Evolutionary conservation across 129 eudicot species (phyloP).

Genomic region (Apium graveolens): DNA sequence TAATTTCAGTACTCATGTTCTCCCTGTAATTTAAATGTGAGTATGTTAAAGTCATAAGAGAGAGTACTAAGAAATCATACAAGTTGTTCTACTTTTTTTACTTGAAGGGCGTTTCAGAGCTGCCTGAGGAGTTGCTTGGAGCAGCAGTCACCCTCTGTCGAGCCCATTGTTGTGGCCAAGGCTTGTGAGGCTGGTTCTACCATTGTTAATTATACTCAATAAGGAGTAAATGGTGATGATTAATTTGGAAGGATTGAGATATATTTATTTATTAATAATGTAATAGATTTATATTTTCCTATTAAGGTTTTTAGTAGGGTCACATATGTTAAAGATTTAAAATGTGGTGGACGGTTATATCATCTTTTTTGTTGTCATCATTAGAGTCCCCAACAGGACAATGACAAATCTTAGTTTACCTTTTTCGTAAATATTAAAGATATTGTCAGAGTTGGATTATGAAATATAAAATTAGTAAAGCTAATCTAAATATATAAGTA

Average conservation of each 20-base stretch:
- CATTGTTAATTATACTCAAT: slow-evolving; percentile 39
- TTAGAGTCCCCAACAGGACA: not conserved
- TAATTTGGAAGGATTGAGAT: not conserved
- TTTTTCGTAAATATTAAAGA: not conserved
- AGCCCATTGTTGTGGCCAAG: slow-evolving; percentile 73
- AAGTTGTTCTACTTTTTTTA: slow-evolving; percentile 86
- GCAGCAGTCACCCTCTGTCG: slow-evolving; percentile 70
- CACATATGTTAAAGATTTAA: not conserved
- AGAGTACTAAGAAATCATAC: too few relatives aligned
- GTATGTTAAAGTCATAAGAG: too few relatives aligned
- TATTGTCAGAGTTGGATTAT: not conserved
- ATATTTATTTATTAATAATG: not conserved
- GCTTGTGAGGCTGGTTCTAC: slow-evolving; percentile 59
- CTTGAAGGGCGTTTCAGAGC: slow-evolving; percentile 67
- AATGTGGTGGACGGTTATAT: not conserved
- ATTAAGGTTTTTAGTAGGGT: not conserved
- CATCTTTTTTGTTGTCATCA: too few relatives aligned
- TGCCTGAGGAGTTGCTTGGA: slow-evolving; percentile 62
- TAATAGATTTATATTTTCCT: not conserved
- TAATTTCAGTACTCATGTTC: too few relatives aligned
- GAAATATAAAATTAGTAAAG: too few relatives aligned
- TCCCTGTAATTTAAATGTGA: too few relatives aligned
- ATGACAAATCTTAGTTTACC: not conserved
- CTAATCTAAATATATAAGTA: too few relatives aligned
- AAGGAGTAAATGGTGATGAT: not conserved